phyloP scores from a whole-genome alignment of 805 yeast genomes.

The Metschnikowia sp. region DNA sequence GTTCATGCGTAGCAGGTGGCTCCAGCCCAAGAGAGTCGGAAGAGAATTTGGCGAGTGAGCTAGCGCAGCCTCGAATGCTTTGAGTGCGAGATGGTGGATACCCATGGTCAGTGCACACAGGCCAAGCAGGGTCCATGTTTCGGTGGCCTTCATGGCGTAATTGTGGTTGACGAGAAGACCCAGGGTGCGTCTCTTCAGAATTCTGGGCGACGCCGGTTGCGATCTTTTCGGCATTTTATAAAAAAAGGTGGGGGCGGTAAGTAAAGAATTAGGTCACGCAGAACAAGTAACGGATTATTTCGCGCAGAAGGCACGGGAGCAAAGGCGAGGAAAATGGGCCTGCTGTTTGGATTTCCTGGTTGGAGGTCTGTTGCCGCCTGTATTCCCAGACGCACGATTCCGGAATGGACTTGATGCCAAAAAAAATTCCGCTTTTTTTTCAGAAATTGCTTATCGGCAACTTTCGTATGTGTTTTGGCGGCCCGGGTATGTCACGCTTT shows the following conservation, averaged over 20 bases:
- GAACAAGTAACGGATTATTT: background rate
- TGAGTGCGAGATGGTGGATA: slow-evolving; percentile 37
- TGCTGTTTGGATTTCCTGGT: background rate
- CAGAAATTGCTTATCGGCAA: too few relatives aligned
- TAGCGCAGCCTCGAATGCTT: slow-evolving; percentile 42
- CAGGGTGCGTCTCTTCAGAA: slow-evolving; percentile 8
- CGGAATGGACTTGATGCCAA: too few relatives aligned
- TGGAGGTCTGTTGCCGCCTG: background rate
- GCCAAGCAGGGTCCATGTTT: slow-evolving; percentile 48
- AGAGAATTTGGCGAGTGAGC: slow-evolving; percentile 38
- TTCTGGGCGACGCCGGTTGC: slow-evolving; percentile 13
- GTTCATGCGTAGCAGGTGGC: slow-evolving; percentile 37
- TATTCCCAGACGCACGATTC: background rate
- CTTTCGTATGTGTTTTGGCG: too few relatives aligned
- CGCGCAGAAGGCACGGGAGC: too few relatives aligned
- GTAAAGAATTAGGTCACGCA: background rate
- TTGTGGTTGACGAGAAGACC: background rate
- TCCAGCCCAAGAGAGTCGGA: slow-evolving; percentile 42
- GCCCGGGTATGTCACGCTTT: too few relatives aligned
- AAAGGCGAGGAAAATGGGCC: background rate
- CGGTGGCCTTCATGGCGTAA: slow-evolving; percentile 21
- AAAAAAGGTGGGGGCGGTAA: too few relatives aligned
- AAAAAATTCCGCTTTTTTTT: too few relatives aligned
- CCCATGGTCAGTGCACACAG: slow-evolving; percentile 44
- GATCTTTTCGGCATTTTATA: slow-evolving; percentile 11